Evolutionary conservation across 345 rosid species (phyloP).

Genomic region (Eucalyptus erythrocorys): DNA sequence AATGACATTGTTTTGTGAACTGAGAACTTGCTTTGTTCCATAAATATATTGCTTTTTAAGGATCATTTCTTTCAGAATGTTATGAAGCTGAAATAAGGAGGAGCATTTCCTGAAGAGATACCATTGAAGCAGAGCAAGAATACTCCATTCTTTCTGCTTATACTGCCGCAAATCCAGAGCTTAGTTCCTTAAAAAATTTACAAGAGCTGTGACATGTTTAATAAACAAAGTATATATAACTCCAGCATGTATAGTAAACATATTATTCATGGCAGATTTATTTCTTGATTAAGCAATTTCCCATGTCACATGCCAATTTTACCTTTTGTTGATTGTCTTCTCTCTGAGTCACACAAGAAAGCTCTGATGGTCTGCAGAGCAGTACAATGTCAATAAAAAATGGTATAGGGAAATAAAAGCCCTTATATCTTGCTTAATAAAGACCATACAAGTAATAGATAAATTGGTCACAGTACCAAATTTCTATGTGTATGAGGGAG

Average conservation of each 20-base stretch:
- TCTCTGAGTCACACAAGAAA: not conserved
- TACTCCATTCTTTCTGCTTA: not conserved
- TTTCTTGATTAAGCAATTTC: not conserved
- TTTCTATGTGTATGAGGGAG: not conserved
- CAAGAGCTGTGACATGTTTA: not conserved
- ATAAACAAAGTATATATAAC: not conserved
- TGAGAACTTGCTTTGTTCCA: not conserved
- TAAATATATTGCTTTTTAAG: not conserved
- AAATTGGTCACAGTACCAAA: not conserved
- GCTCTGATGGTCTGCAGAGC: not conserved
- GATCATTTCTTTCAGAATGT: not conserved
- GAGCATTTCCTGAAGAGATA: not conserved
- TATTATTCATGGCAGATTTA: not conserved
- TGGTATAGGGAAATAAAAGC: not conserved
- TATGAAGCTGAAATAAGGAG: not conserved
- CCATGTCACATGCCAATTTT: not conserved
- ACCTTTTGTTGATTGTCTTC: not conserved
- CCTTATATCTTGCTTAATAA: not conserved
- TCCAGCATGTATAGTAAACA: not conserved
- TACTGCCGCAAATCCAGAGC: not conserved
- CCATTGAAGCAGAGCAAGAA: not conserved
- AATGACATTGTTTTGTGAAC: not conserved
- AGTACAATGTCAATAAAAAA: not conserved
- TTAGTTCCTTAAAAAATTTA: not conserved
- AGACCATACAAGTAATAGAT: not conserved